A percentile compares a stretch with the other conserved stretches of the same genome.
Evolutionary conservation across 345 rosid species (phyloP).

Genomic region (Heritiera littoralis): DNA sequence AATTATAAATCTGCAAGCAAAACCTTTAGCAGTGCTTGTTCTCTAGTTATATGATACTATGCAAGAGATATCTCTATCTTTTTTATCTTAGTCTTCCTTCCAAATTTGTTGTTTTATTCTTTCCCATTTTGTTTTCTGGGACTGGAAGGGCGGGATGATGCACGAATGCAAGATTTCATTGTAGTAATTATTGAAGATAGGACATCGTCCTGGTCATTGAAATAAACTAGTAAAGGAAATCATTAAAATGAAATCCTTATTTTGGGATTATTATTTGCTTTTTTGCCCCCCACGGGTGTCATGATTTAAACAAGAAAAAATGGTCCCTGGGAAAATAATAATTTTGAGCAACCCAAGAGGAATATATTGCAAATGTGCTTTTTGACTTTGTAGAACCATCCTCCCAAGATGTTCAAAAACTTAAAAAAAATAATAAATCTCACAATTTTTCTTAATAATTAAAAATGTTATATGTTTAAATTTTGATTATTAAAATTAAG

Average conservation of each 20-base stretch:
- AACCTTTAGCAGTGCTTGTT: neutral
- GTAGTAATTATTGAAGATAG: neutral
- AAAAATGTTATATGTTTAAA: no score
- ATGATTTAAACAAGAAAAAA: neutral
- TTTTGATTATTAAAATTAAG: no score
- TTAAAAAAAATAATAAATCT: neutral
- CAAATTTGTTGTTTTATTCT: no score
- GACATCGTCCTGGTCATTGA: neutral
- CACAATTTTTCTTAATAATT: no score
- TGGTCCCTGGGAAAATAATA: constrained; percentile 25
- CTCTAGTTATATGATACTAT: neutral
- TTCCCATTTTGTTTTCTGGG: no score
- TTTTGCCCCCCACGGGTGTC: constrained; percentile 12
- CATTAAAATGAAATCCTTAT: neutral
- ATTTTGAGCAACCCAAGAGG: constrained; percentile 28
- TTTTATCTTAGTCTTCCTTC: neutral
- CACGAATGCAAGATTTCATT: neutral
- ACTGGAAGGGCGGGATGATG: neutral
- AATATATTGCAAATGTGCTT: constrained; percentile 33
- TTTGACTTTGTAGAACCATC: constrained; percentile 21
- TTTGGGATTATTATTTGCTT: constrained; percentile 9
- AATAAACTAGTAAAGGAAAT: neutral
- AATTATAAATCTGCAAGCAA: no score
- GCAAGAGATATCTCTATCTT: neutral
- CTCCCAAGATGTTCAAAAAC: neutral